A percentile compares a stretch with the other conserved stretches of the same genome.
phyloP scores from a whole-genome alignment of 1,284 basidiomycete genomes.

The Takashimella tepidaria region DNA sequence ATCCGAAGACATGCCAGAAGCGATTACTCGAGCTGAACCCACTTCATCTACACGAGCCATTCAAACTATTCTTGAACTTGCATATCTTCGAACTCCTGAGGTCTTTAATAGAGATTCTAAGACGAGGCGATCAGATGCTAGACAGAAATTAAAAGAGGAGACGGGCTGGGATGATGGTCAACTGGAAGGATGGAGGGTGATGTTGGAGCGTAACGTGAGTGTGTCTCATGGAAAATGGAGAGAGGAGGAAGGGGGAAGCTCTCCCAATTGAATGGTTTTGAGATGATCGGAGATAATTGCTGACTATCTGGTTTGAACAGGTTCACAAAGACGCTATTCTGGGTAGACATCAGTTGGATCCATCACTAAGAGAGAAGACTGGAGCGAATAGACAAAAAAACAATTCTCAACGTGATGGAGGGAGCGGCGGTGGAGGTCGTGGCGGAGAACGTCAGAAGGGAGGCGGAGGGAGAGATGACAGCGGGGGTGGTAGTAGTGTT shows the following conservation, averaged over 20 bases:
- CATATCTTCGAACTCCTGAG: slow-evolving; percentile 67
- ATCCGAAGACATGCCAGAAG: slow-evolving; percentile 6
- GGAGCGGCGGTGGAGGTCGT: slow-evolving; percentile 4
- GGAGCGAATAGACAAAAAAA: slow-evolving; percentile 7
- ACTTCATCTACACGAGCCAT: neutral
- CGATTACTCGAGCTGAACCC: neutral
- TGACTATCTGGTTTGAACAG: slow-evolving; percentile 13
- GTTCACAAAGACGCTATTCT: slow-evolving; percentile 47
- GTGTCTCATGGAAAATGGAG: too few relatives aligned
- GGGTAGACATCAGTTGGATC: slow-evolving; percentile 28
- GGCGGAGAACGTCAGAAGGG: too few relatives aligned
- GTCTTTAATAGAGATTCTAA: slow-evolving; percentile 69
- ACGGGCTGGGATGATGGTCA: slow-evolving; percentile 68
- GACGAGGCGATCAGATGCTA: slow-evolving; percentile 62
- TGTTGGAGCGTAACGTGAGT: slow-evolving; percentile 76
- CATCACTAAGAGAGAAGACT: neutral
- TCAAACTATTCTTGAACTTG: slow-evolving; percentile 65
- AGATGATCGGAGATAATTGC: neutral
- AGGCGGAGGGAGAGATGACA: slow-evolving; percentile 7
- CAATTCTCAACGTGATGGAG: slow-evolving; percentile 6
- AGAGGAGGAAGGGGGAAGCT: neutral
- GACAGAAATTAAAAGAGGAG: slow-evolving; percentile 60
- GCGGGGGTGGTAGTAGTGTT: slow-evolving; percentile 17
- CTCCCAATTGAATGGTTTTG: slow-evolving; percentile 3
- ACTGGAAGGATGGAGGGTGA: slow-evolving; percentile 80